Conservation (phyloP, 2,329 filamentous ascomycete genomes). For the Colletotrichum magnum region DNA sequence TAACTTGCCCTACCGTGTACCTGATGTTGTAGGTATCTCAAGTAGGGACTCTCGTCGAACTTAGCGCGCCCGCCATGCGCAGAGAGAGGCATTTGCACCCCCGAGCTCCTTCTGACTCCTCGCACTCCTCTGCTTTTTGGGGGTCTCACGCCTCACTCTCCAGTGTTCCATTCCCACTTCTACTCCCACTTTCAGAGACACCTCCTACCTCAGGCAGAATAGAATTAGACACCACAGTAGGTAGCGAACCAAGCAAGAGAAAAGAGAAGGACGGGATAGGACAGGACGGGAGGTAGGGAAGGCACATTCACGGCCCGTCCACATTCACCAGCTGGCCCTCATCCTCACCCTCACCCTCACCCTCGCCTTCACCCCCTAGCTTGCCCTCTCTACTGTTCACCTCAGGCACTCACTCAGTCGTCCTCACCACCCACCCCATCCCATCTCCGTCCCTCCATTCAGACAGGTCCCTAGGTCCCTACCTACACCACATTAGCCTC, state of each 20-base stretch:
- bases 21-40: too few relatives aligned
- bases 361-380: slow-evolving; percentile 6
- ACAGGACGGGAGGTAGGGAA: slow-evolving; percentile 3
- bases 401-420: neutral
- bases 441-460: neutral
- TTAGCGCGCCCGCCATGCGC: neutral
- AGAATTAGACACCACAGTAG: too few relatives aligned
- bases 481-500: neutral
- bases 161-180: neutral
- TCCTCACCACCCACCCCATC: too few relatives aligned
- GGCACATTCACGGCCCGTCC: neutral
- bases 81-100: neutral
- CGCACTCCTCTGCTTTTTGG: slow-evolving; percentile 1
- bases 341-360: slow-evolving; percentile 4
- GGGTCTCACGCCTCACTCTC: slow-evolving; percentile 19
- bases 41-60: slow-evolving; percentile 5
- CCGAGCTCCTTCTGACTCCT: neutral
- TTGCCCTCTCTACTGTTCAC: neutral
- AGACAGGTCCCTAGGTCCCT: neutral
- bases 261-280: neutral
- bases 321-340: neutral
- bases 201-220: slow-evolving; percentile 9
- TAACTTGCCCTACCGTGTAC: too few relatives aligned
- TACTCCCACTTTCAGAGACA: slow-evolving; percentile 1
- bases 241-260: too few relatives aligned